Evolutionary conservation across 805 yeast genomes (phyloP).

Genomic region (Saccharomycopsis fibuligera): DNA sequence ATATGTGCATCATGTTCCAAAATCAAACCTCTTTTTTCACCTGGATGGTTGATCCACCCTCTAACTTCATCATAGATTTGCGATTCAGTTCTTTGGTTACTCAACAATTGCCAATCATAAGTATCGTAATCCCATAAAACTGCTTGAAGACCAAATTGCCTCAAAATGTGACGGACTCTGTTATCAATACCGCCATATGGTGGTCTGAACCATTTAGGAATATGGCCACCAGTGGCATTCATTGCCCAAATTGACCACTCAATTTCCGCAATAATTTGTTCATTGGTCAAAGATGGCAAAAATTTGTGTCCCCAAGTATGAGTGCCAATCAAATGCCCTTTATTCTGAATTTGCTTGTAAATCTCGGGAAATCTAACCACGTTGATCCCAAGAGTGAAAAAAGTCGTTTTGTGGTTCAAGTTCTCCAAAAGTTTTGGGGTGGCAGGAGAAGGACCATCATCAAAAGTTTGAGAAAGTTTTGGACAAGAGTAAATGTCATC

Average conservation of each 20-base stretch:
- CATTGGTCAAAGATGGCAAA: constrained; percentile 71
- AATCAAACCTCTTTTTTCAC: constrained; percentile 51
- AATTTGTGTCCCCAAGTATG: constrained; percentile 94
- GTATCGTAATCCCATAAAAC: constrained; percentile 92
- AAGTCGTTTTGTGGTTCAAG: constrained; percentile 59
- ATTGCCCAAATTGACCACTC: constrained; percentile 98
- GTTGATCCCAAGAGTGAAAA: constrained; percentile 80
- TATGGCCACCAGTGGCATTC: constrained; percentile 84
- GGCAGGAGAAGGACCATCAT: constrained; percentile 84
- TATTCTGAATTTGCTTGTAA: constrained; percentile 45
- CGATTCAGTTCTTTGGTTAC: constrained; percentile 42
- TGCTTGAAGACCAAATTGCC: constrained; percentile 80
- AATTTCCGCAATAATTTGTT: constrained; percentile 78
- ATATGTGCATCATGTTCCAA: constrained; percentile 79
- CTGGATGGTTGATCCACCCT: constrained; percentile 36
- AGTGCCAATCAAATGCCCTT: constrained; percentile 76
- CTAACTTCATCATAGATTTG: constrained; percentile 52
- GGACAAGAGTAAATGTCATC: constrained; percentile 79
- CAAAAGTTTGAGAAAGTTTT: constrained; percentile 78
- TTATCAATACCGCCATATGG: constrained; percentile 95
- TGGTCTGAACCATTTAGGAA: constrained; percentile 93
- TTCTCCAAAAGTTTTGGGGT: constrained; percentile 54
- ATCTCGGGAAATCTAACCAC: constrained; percentile 72
- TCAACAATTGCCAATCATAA: constrained; percentile 77
- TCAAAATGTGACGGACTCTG: constrained; percentile 69